Percentiles rank a stretch among this genome's conserved stretches.
phyloP scores from a whole-genome alignment of 1,284 basidiomycete species.

The Trichosporon sp. region DNA sequence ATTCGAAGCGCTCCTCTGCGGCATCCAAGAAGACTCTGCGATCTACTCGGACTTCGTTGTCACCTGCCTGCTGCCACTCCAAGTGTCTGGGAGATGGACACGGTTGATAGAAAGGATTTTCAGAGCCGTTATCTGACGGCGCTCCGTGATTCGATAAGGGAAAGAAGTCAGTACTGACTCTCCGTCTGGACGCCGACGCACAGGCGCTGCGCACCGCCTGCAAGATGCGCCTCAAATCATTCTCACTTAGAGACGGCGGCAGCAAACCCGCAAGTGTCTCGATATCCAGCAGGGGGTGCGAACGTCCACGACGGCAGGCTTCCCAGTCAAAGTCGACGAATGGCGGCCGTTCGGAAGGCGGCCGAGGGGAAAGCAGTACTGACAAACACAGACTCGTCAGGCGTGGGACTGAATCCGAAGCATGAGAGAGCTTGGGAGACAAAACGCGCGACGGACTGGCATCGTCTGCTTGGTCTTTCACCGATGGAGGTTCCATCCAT shows the following conservation, averaged over 20 bases:
- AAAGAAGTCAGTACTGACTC: constrained; percentile 22
- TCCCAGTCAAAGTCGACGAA: constrained; percentile 41
- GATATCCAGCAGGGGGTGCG: constrained; percentile 36
- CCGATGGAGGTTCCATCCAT: constrained; percentile 9
- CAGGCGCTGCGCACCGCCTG: constrained; percentile 26
- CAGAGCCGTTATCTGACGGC: constrained; percentile 38
- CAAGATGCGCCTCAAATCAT: constrained; percentile 24
- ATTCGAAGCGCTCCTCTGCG: constrained; percentile 44
- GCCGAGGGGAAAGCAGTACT: constrained; percentile 36
- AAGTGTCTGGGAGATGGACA: constrained; percentile 42
- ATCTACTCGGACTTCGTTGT: constrained; percentile 6
- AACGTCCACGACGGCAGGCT: constrained; percentile 9
- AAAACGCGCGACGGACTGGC: not conserved
- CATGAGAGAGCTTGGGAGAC: constrained; percentile 1
- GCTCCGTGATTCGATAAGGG: constrained; percentile 23
- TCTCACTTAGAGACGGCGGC: constrained; percentile 16
- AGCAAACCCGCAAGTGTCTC: constrained; percentile 23
- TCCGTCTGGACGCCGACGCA: not conserved
- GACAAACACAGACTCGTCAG: constrained; percentile 36
- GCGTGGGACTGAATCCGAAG: constrained; percentile 19
- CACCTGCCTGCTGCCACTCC: constrained; percentile 15
- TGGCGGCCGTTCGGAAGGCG: constrained; percentile 31
- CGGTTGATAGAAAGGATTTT: constrained; percentile 40
- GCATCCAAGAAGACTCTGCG: constrained; percentile 39
- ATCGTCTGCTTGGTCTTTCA: not conserved